Base-by-base conservation (phyloP, 2,329 filamentous ascomycete genomes). In the Colletotrichum trifolii region DNA sequence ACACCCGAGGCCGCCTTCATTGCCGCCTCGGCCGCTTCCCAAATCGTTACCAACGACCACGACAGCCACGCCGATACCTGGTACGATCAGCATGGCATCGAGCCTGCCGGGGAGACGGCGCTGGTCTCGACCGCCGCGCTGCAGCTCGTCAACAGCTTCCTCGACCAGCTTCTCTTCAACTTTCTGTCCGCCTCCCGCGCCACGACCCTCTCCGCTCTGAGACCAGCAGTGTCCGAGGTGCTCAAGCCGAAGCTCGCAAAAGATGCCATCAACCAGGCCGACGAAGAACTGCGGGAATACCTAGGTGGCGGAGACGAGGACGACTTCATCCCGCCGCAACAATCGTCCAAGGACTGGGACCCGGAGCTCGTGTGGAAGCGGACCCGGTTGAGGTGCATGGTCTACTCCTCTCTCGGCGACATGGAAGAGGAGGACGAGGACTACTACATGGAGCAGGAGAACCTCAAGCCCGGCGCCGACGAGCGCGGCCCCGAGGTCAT, bases 341-440 rank as follows among this genome's bases (percentile, higher is more conserved):
- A 38, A 77, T 82, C 4, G 2, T 77, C 80, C 10, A 83, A 83
- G 2, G 88, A 91, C 70, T 98, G 95, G 88, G 94, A 98, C 75
- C 81, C 97, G n/a, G 92, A 97, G 74, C 84, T 94, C 60, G 90
- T 94, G 15, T 99, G 96, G 94, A 97, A 96, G 81, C 87, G 96
- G 70, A 96, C 94, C 0, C 89, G 96, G 59, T 81, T 99, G 72
- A 89, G 96, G 66, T 97, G 96, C 76, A 99, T 99, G 96, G 95
- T 99, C 25, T 98, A 98, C 76, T 98, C 94, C 8, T 94, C 96
- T 8, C 83, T 99, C 7, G 96, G 96, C 48, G 95, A 99, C 74
- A 89, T 99, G 85, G 96, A 99, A 77, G 96, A 99, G 79, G 94
- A 98, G 70, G 96, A 99, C 69, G 96, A 98, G 76, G 95, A 97